Conservation (phyloP, 1,139 yeast genomes). For the Chernovozyma aurita region DNA sequence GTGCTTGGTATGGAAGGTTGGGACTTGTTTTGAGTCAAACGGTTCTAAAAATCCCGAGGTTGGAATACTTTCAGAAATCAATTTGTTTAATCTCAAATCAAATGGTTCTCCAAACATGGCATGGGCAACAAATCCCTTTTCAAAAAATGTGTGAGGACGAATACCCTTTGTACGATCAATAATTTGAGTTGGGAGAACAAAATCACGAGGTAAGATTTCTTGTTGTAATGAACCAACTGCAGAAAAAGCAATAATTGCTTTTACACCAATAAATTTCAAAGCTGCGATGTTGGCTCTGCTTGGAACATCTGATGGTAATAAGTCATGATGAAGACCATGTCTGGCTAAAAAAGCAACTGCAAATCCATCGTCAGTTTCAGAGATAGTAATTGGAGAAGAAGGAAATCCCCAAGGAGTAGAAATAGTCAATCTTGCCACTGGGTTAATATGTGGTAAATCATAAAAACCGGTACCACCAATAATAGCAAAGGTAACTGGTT, state of each 20-base stretch:
- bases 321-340: conserved; percentile 88
- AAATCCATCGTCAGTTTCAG: conserved; percentile 69
- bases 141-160: conserved; percentile 86
- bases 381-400: conserved; percentile 87
- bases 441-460: conserved; percentile 73
- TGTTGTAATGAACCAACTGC: conserved; percentile 95
- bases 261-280: conserved; percentile 79
- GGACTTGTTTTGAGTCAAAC: conserved; percentile 34
- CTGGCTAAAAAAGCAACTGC: conserved; percentile 93
- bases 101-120: conserved; percentile 98
- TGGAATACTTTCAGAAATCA: conserved; percentile 57
- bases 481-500: conserved; percentile 67
- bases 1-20: conserved; percentile 52
- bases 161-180: conserved; percentile 97
- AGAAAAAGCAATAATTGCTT: conserved; percentile 84
- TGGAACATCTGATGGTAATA: conserved; percentile 89
- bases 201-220: conserved; percentile 89
- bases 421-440: conserved; percentile 76
- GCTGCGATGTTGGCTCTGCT: conserved; percentile 94
- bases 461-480: conserved; percentile 99
- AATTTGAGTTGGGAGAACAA: conserved; percentile 90
- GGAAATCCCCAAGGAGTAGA: conserved; percentile 98
- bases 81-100: conserved; percentile 64
- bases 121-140: conserved; percentile 91
- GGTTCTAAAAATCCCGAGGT: conserved; percentile 51